Conservation (phyloP, 352 stramenopile genomes). For the Phytophthora ramorum region DNA sequence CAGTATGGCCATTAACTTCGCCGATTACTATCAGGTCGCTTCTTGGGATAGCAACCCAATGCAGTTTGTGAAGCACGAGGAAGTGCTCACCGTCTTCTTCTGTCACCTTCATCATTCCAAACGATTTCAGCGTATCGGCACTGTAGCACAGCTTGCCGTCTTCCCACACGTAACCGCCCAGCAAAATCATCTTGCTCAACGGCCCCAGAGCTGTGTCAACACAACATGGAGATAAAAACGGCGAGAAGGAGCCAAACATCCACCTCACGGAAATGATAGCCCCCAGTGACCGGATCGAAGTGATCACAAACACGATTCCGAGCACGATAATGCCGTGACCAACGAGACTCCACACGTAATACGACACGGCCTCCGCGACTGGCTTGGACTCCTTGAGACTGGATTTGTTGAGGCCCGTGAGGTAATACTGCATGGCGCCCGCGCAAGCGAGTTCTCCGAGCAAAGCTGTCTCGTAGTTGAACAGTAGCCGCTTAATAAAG, state of each 20-base stretch:
- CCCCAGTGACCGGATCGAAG: conserved; percentile 26
- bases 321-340: conserved; percentile 33
- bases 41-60: conserved; percentile 27
- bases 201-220: conserved; percentile 23
- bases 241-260: conserved; percentile 6
- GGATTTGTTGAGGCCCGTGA: conserved; percentile 35
- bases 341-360: conserved; percentile 37
- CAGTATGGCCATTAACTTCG: conserved; percentile 11
- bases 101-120: conserved; percentile 28
- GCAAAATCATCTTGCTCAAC: conserved; percentile 28
- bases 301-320: conserved; percentile 32
- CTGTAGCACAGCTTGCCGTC: conserved; percentile 31
- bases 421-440: conserved; percentile 33
- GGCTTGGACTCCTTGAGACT: conserved; percentile 20
- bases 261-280: conserved; percentile 21
- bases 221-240: conserved; percentile 22
- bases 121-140: conserved; percentile 29
- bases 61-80: conserved; percentile 19
- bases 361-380: conserved; percentile 30
- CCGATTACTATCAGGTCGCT: conserved; percentile 29
- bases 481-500: conserved; percentile 34
- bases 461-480: conserved; percentile 41
- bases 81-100: conserved; percentile 26
- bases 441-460: conserved; percentile 28
- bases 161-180: conserved; percentile 36